Conservation (phyloP, 345 rosid species). For the Clausena lansium region DNA sequence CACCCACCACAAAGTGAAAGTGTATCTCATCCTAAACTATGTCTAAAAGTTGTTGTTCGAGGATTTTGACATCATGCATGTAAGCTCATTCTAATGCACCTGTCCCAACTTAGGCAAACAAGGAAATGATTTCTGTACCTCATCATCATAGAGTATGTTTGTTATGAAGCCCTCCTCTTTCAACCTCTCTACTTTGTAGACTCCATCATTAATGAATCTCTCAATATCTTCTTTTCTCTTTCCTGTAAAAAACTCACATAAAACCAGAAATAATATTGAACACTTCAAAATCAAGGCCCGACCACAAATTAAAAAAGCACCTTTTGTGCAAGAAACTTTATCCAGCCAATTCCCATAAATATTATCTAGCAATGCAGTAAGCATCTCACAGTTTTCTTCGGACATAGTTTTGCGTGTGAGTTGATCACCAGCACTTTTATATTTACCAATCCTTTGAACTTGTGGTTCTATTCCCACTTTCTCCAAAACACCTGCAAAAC, state of each 20-base stretch:
- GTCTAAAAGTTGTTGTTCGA: background rate
- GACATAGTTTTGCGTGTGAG: constrained; percentile 78
- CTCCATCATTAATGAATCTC: constrained; percentile 84
- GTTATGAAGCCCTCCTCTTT: constrained; percentile 91
- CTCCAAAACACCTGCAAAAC: constrained; percentile 74
- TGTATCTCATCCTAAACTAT: background rate
- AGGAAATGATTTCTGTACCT: constrained; percentile 45
- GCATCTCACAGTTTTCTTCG: constrained; percentile 92
- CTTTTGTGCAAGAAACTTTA: constrained; percentile 69
- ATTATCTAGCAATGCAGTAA: constrained; percentile 82
- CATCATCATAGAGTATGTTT: constrained; percentile 76
- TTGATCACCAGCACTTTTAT: constrained; percentile 96
- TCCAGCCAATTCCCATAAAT: constrained; percentile 95
- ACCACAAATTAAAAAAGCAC: constrained; percentile 39
- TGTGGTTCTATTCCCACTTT: constrained; percentile 88
- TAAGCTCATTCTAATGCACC: background rate
- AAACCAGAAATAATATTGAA: constrained; percentile 25
- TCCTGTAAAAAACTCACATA: constrained; percentile 48
- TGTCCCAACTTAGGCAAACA: background rate
- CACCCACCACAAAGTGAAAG: background rate
- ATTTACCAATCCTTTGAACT: constrained; percentile 90
- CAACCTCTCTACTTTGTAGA: constrained; percentile 75
- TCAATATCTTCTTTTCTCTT: constrained; percentile 75
- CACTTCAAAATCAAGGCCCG: constrained; percentile 17
- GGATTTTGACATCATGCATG: background rate